These are phyloP conservation scores for Cystofilobasidium macerans DNA, from an alignment of 768 basidiomycete genomes.

Conservation along the genomic window DNA sequence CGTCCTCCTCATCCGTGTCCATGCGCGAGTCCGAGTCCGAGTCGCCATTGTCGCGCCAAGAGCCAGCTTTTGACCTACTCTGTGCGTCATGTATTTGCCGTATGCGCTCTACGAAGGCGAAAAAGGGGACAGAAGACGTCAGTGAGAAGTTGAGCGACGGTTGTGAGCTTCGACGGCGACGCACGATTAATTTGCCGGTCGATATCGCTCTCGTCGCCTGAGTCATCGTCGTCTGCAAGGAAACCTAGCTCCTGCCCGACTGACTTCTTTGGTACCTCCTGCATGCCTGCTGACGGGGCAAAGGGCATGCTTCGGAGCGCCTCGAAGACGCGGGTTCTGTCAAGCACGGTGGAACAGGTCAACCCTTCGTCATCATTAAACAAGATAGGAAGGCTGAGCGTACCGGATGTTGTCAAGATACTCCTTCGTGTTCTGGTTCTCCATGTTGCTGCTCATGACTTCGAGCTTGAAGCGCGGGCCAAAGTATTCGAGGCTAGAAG, in stretches of 20 bases:
- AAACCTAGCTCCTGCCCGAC: constrained; percentile 43
- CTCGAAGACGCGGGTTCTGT: constrained; percentile 46
- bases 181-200: constrained; percentile 39
- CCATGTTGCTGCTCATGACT: constrained; percentile 85
- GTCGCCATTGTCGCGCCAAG: constrained; percentile 16
- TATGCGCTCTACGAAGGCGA: constrained; percentile 15
- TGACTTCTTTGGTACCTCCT: constrained; percentile 60
- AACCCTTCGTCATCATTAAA: constrained; percentile 33
- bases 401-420: constrained; percentile 70
- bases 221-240: constrained; percentile 38
- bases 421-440: constrained; percentile 75
- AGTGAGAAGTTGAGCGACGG: neutral
- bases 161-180: neutral
- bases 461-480: constrained; percentile 89
- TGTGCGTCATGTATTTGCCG: constrained; percentile 18
- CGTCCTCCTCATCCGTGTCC: constrained; percentile 19
- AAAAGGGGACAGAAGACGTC: neutral
- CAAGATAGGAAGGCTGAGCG: constrained; percentile 27
- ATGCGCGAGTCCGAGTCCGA: constrained; percentile 12
- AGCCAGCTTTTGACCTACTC: constrained; percentile 5
- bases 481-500: constrained; percentile 72
- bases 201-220: constrained; percentile 35
- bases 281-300: constrained; percentile 78
- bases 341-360: constrained; percentile 37
- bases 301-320: constrained; percentile 52